Base-by-base conservation (phyloP, 2,329 filamentous ascomycete genomes). In the Ophiocordyceps polyrhachis-furcata region DNA sequence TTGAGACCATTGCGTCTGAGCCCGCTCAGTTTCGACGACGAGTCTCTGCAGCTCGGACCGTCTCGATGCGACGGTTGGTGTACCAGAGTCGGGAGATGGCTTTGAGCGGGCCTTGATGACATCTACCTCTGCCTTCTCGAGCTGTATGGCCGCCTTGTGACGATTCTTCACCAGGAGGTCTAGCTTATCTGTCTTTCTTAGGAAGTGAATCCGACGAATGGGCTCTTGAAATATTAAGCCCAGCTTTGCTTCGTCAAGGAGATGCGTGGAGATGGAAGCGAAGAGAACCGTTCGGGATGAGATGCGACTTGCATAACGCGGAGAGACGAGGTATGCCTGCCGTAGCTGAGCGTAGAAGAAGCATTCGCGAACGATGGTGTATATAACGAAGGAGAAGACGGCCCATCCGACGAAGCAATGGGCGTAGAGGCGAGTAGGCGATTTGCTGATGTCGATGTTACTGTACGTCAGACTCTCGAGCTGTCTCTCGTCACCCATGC, bases 271-370 rank as follows among this genome's bases (percentile, higher is more conserved):
- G 1, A 94, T 85, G 1, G 83, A 82, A 1, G 87, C 83, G 61
- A 94, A 93, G n/a, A 98, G 74, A 7, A 96, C 87, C 1, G 88
- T 95, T 25, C 87, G 77, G 0, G 88, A 87, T 0, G 89, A 95
- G 40, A 96, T 77, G 17, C 88, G 81, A 52, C 79, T 81, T 25
- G 86, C 75, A 56, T 93, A 89, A 43, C 83, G 69, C 1, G 84
- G 86, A 2, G 86, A 84, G 46, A 93, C 70, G n/a, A 88, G 76
- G 65, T 93, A 96, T 1, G 89, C 89, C 64, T 96, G 91, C 50
- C 89, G 83, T 44, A 96, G 65, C 55, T 93, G 93, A 66, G 95
- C 84, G 62, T 87, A 93, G 71, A 81, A 96, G 54, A 98, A 81
- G 57, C 80, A 80, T 62, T 98, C 91, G 49, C 91, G 78, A 28